Evolutionary conservation across 2,329 filamentous ascomycete species (phyloP), one percentile per base, ranked within the genome.

Genomic region (Diaporthe humulicola): DNA sequence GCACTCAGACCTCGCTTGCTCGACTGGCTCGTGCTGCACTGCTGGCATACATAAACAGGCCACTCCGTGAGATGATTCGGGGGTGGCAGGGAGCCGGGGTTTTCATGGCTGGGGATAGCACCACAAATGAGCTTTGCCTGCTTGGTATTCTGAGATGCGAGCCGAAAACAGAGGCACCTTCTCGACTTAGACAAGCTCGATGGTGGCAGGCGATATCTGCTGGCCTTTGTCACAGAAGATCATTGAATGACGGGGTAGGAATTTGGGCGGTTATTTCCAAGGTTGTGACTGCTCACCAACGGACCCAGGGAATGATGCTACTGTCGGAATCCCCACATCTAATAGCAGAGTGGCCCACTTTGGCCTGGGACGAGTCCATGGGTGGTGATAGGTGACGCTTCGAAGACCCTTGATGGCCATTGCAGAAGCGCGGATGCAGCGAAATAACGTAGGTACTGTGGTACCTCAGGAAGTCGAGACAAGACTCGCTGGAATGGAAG

Each of bases 111-210:
- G 33, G 40, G 42, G 56, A 71, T 61, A 61, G 70, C 70, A 71
- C 56, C 57, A 61, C 70, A 54, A 60, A 25, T 64, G 36, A 72
- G 70, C 57, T 40, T n/a, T 72, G 70, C 56, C 33, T 64, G 57
- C 38, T 71, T 48, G 57, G 56, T 64, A 64, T 42, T 54, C 7
- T 54, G 25, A 45, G 70, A 40, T 72, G 70, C 70, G 50, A 64
- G 60, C 57, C 45, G 45, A 38, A 19, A 22, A 19, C 12, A 64
- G 67, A 71, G 50, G 66, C 74, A 75, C 74, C 74, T 75, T 75
- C 74, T 75, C 45, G 42, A 75, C 67, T 71, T 60, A 74, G 71
- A 54, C 74, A 75, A 75, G 72, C 67, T 71, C 67, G 42, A 42
- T 25, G 42, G 40, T 56, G 38, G 58, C 45, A 71, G 66, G 58